Percentiles rank a stretch among this genome's conserved stretches.
Conservation (phyloP, 257 asterid species). For the Solanum pimpinellifolium region DNA sequence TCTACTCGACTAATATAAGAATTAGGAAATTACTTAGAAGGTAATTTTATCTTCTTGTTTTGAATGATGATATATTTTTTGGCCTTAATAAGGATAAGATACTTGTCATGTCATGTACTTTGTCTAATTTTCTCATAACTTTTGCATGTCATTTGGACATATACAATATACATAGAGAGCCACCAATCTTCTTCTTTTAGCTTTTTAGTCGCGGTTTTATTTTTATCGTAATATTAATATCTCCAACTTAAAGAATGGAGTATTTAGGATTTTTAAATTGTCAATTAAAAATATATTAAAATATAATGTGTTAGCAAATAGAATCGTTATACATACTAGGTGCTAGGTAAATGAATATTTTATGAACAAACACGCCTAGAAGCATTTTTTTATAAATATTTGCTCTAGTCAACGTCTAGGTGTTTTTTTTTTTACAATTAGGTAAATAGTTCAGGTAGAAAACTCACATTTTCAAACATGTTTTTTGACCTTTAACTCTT, state of each 20-base stretch:
- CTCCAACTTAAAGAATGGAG: not conserved
- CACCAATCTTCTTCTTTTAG: not conserved
- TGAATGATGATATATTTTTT: not conserved
- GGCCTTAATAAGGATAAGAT: not conserved
- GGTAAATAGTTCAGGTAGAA: not conserved
- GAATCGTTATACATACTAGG: not conserved
- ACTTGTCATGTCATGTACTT: not conserved
- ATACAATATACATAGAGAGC: not conserved
- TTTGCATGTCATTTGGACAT: not conserved
- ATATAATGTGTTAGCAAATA: not conserved
- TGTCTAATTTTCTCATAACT: not conserved
- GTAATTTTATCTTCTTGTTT: not conserved
- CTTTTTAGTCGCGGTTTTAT: not conserved
- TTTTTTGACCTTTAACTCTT: not conserved
- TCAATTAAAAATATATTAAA: not conserved
- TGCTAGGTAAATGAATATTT: not conserved
- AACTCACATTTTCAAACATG: not conserved
- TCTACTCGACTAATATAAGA: not conserved
- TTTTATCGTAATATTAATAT: not conserved
- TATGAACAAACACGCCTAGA: fast-evolving
- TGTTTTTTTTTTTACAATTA: not conserved
- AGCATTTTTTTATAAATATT: not conserved
- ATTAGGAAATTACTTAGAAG: not conserved
- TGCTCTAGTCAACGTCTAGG: not conserved
- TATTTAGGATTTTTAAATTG: not conserved